Evolutionary conservation across 257 asterid species (phyloP).

Genomic region (Solanum habrochaites): DNA sequence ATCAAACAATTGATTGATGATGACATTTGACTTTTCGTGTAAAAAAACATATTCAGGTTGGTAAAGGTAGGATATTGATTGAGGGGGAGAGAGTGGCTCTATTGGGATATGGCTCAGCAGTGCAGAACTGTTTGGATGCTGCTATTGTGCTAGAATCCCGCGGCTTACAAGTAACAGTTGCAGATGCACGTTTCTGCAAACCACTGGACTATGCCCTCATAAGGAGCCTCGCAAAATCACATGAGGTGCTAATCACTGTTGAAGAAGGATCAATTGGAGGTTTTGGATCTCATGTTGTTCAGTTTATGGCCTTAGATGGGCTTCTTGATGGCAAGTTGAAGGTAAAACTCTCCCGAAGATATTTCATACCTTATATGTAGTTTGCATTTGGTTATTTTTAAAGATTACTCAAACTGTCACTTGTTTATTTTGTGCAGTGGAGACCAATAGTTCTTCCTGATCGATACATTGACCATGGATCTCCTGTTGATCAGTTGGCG

Average conservation of each 20-base stretch:
- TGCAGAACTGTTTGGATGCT: slow-evolving; percentile 82
- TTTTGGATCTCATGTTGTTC: slow-evolving; percentile 95
- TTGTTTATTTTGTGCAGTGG: slow-evolving; percentile 46
- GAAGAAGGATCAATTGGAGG: slow-evolving; percentile 99
- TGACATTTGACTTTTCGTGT: background rate
- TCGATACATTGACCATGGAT: slow-evolving; percentile 86
- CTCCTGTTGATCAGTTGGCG: slow-evolving; percentile 58
- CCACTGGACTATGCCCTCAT: slow-evolving; percentile 69
- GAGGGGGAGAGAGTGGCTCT: slow-evolving; percentile 96
- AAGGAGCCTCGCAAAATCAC: slow-evolving; percentile 73
- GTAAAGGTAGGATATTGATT: slow-evolving; percentile 62
- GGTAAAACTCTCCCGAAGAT: slow-evolving; percentile 27
- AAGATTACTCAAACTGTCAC: background rate
- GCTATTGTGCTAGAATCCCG: slow-evolving; percentile 50
- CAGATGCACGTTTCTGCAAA: slow-evolving; percentile 95
- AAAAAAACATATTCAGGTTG: slow-evolving; percentile 20
- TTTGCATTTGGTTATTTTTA: background rate
- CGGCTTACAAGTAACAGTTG: slow-evolving; percentile 62
- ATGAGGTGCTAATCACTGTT: slow-evolving; percentile 70
- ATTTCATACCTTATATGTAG: background rate
- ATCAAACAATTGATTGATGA: background rate
- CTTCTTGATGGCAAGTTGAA: slow-evolving; percentile 80
- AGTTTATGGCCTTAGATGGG: slow-evolving; percentile 88
- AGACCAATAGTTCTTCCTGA: slow-evolving; percentile 97
- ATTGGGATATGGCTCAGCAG: slow-evolving; percentile 79